Evolutionary conservation across 768 basidiomycete species (phyloP).

Genomic region (Leccinellum albellum): DNA sequence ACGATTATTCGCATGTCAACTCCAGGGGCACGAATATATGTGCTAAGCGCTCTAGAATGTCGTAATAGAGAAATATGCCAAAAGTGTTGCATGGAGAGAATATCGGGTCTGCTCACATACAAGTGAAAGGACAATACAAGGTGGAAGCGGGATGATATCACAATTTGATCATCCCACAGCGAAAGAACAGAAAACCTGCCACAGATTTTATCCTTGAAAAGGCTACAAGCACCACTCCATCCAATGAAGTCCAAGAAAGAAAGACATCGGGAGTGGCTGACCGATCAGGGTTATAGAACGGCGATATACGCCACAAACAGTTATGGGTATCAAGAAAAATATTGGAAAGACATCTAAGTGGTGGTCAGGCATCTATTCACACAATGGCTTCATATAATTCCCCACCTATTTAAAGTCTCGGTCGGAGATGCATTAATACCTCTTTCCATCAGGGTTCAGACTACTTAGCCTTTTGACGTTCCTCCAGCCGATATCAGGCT

Average conservation of each 20-base stretch:
- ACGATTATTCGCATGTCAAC: not conserved
- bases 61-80: not conserved
- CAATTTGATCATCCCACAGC: slow-evolving; percentile 1
- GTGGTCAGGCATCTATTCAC: not conserved
- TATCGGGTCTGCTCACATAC: not conserved
- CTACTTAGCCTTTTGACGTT: slow-evolving; percentile 27
- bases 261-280: not conserved
- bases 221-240: slow-evolving; percentile 11
- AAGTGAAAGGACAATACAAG: slow-evolving; percentile 5
- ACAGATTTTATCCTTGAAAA: slow-evolving; percentile 5
- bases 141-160: slow-evolving; percentile 1
- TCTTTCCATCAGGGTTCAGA: slow-evolving; percentile 21
- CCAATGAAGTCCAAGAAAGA: slow-evolving; percentile 4
- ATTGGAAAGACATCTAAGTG: slow-evolving; percentile 1
- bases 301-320: slow-evolving; percentile 1
- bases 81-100: not conserved
- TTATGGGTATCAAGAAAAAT: slow-evolving; percentile 18
- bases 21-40: not conserved
- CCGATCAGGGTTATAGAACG: not conserved
- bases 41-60: not conserved
- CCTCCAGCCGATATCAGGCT: slow-evolving; percentile 22
- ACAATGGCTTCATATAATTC: not conserved
- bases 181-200: slow-evolving; percentile 1
- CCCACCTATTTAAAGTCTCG: slow-evolving; percentile 12
- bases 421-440: slow-evolving; percentile 10